These are phyloP conservation scores for Arctium lappa DNA, from an alignment of 129 eudicot species.

Conservation along the genomic window DNA sequence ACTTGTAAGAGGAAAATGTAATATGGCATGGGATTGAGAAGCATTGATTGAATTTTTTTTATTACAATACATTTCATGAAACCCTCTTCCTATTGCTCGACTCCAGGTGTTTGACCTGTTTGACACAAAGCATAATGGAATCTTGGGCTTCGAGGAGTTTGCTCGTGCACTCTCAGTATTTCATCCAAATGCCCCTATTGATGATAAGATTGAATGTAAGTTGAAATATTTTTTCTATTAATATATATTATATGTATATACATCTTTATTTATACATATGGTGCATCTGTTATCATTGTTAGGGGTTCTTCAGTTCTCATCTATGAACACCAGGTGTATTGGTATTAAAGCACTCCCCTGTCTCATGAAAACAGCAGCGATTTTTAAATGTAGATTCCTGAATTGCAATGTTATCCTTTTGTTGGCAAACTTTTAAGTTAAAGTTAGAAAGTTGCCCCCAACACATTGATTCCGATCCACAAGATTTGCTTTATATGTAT, in stretches of 20 bases:
- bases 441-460: not conserved
- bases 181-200: slow-evolving; percentile 93
- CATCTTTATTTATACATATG: no score
- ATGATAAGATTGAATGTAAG: slow-evolving; percentile 91
- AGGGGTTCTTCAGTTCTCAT: not conserved
- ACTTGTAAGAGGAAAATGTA: not conserved
- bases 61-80: not conserved
- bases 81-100: not conserved
- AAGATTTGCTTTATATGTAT: not conserved
- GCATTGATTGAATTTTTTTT: not conserved
- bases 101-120: slow-evolving; percentile 85
- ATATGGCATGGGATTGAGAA: slow-evolving; percentile 2
- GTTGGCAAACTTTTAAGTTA: not conserved
- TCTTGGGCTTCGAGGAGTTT: slow-evolving; percentile 84
- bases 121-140: slow-evolving; percentile 93
- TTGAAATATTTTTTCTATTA: not conserved
- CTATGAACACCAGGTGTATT: not conserved
- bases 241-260: not conserved
- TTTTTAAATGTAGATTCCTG: not conserved
- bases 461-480: not conserved
- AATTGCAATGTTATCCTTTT: not conserved
- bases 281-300: not conserved
- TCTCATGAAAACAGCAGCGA: not conserved
- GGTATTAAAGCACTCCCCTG: not conserved
- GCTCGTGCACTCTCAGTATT: slow-evolving; percentile 95